Percentiles rank a stretch among this genome's conserved stretches.
phyloP scores from a whole-genome alignment of 768 basidiomycete species.

The Tulasnella sp. region DNA sequence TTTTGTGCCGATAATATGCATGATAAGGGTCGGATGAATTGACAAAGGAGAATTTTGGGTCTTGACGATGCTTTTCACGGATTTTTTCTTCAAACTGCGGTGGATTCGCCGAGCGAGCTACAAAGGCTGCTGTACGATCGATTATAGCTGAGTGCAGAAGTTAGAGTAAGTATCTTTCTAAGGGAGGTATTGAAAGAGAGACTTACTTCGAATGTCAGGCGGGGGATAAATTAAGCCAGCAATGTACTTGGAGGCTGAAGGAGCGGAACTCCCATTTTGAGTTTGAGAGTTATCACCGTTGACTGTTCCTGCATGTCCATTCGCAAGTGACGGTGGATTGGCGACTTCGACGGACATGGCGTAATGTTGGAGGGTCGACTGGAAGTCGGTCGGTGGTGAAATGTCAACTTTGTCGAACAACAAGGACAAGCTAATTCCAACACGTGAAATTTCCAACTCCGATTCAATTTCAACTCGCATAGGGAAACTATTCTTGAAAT shows the following conservation, averaged over 20 bases:
- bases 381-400: no score
- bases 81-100: constrained; percentile 93
- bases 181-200: not conserved
- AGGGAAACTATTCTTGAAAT: no score
- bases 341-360: no score
- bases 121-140: constrained; percentile 83
- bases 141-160: constrained; percentile 56
- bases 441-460: no score
- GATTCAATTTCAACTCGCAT: no score
- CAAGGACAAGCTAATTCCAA: no score
- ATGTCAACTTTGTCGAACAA: no score
- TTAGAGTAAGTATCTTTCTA: not conserved
- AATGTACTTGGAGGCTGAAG: constrained; percentile 14
- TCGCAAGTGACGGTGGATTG: no score
- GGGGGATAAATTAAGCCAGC: constrained; percentile 18
- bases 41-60: constrained; percentile 98
- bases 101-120: constrained; percentile 89
- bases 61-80: constrained; percentile 86
- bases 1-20: constrained; percentile 90
- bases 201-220: constrained; percentile 17
- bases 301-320: no score
- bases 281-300: no score
- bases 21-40: constrained; percentile 96
- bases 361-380: no score
- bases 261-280: no score